phyloP scores from a whole-genome alignment of 1,139 yeast genomes.

The Lodderomyces pseudojiufengensis region DNA sequence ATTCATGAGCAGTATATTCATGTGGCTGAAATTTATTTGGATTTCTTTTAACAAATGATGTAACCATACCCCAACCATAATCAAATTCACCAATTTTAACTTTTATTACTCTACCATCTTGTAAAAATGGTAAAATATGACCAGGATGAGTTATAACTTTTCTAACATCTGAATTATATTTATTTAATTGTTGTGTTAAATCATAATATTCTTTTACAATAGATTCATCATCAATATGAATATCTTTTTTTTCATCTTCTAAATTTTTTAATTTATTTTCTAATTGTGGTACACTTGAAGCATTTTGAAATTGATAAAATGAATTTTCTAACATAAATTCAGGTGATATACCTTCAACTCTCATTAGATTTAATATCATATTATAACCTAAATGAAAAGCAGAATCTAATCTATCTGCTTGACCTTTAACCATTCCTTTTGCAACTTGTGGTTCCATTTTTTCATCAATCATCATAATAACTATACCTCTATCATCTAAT shows the following conservation, averaged over 20 bases:
- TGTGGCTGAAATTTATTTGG: constrained; percentile 27
- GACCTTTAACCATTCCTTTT: constrained; percentile 98
- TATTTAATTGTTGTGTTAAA: constrained; percentile 63
- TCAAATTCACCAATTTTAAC: constrained; percentile 57
- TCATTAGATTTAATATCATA: constrained; percentile 91
- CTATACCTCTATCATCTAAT: constrained; percentile 97
- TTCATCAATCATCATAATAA: constrained; percentile 98
- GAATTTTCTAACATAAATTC: constrained; percentile 95
- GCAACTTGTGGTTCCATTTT: constrained; percentile 99
- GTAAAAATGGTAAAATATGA: constrained; percentile 74
- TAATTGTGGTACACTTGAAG: constrained; percentile 81
- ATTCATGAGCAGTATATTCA: constrained; percentile 71
- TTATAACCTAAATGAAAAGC: constrained; percentile 96
- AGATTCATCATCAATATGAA: constrained; percentile 69
- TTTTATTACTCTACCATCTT: constrained; percentile 81
- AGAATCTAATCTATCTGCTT: constrained; percentile 92
- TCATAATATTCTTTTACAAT: constrained; percentile 80
- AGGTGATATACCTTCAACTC: constrained; percentile 98
- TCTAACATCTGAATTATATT: constrained; percentile 73
- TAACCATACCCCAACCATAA: constrained; percentile 95
- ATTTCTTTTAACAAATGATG: constrained; percentile 67
- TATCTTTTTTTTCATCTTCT: constrained; percentile 43
- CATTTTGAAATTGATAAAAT: constrained; percentile 92
- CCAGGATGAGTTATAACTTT: constrained; percentile 92
- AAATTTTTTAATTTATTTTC: constrained; percentile 60